Evolutionary conservation across 2,329 filamentous ascomycete genomes (phyloP).

Genomic region (Aspergillus proliferans): DNA sequence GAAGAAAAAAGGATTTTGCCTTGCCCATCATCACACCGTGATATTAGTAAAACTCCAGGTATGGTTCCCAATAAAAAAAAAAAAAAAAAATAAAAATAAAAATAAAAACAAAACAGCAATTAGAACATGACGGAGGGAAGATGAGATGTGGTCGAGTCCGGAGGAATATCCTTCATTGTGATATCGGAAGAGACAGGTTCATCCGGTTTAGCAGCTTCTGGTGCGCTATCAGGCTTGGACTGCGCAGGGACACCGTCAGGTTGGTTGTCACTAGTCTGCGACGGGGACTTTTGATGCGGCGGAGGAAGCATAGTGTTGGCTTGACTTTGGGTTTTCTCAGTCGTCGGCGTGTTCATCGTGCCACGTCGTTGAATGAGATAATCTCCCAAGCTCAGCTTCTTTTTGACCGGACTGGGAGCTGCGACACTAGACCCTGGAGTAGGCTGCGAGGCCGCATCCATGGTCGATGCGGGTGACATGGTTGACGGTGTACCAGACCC

Average conservation of each 20-base stretch:
- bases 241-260: constrained; percentile 7
- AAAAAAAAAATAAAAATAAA: constrained; percentile 4
- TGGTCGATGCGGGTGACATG: constrained; percentile 21
- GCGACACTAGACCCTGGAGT: constrained; percentile 24
- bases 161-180: constrained; percentile 26
- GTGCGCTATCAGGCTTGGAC: constrained; percentile 6
- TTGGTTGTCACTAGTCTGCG: constrained; percentile 9
- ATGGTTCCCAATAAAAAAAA: constrained; percentile 1
- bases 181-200: constrained; percentile 19
- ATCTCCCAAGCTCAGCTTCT: constrained; percentile 47
- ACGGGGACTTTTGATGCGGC: constrained; percentile 15
- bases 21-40: background rate
- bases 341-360: constrained; percentile 34
- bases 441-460: constrained; percentile 21
- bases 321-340: constrained; percentile 35
- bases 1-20: constrained; percentile 9
- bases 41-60: background rate
- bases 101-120: background rate
- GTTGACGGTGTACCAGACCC: constrained; percentile 24
- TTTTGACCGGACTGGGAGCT: constrained; percentile 45
- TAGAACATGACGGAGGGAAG: constrained; percentile 21
- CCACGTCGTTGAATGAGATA: constrained; percentile 39
- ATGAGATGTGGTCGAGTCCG: constrained; percentile 19
- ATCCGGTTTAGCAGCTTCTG: constrained; percentile 14
- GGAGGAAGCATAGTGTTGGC: constrained; percentile 17